Evolutionary conservation across 306 rosid species (phyloP).

Genomic region (Cucumis cinereus): DNA sequence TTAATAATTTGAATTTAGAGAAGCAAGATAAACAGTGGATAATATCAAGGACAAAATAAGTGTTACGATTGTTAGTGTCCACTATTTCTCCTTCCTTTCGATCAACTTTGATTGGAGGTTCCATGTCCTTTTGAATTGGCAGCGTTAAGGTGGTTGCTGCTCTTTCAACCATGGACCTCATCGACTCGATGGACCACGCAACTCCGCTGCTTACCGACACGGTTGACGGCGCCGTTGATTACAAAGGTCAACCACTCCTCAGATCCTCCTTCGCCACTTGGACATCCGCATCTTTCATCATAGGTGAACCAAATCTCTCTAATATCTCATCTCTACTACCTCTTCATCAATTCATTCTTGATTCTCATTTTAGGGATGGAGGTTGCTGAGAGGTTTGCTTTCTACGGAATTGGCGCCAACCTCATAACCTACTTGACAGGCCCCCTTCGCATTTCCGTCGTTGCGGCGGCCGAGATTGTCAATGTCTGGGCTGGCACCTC

Average conservation of each 20-base stretch:
- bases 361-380: slow-evolving; percentile 20
- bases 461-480: slow-evolving; percentile 22
- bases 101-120: no score
- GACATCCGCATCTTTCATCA: slow-evolving; percentile 29
- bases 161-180: not conserved
- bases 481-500: slow-evolving; percentile 30
- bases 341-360: not conserved
- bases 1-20: no score
- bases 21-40: no score
- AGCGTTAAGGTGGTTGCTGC: not conserved
- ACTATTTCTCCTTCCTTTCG: no score
- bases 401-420: slow-evolving; percentile 22
- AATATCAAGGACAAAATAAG: no score
- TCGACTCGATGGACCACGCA: not conserved
- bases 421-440: slow-evolving; percentile 28
- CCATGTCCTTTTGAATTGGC: no score
- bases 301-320: slow-evolving; percentile 12
- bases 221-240: slow-evolving; percentile 23
- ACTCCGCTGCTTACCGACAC: slow-evolving; percentile 6
- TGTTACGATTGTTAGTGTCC: no score
- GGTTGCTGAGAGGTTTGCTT: slow-evolving; percentile 37
- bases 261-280: slow-evolving; percentile 24
- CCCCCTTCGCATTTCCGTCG: slow-evolving; percentile 24
- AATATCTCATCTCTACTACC: not conserved
- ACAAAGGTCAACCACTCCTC: slow-evolving; percentile 6